Evolutionary conservation across 2,329 filamentous ascomycete genomes (phyloP).

Genomic region (Rugonectria rugulosa): DNA sequence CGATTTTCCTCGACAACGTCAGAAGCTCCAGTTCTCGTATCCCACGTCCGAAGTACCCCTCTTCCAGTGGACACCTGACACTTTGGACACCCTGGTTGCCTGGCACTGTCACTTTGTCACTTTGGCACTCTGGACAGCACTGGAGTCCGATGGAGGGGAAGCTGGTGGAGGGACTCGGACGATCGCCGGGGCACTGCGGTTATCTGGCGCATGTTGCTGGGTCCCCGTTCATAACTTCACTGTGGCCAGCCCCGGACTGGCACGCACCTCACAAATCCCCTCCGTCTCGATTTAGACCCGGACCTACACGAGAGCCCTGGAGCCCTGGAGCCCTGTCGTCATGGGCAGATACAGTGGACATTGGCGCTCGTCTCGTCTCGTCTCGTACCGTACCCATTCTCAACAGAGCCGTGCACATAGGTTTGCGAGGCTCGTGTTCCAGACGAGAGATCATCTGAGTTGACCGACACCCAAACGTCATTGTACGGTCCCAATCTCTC

Average conservation of each 20-base stretch:
- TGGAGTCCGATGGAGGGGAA: background rate
- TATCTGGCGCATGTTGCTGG: constrained; percentile 15
- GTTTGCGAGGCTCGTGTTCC: constrained; percentile 15
- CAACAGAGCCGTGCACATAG: background rate
- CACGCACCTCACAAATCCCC: background rate
- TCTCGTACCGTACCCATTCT: background rate
- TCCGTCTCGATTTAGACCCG: background rate
- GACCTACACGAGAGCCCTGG: background rate
- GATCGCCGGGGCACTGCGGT: constrained; percentile 15
- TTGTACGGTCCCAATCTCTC: constrained; percentile 7
- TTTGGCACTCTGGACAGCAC: background rate
- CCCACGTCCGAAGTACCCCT: constrained; percentile 11
- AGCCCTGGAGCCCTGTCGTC: background rate
- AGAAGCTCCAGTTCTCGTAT: constrained; percentile 16
- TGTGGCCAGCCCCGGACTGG: background rate
- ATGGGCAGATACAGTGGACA: background rate
- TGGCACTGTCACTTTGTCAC: too few species aligned
- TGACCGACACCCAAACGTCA: constrained; percentile 4
- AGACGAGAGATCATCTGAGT: constrained; percentile 12
- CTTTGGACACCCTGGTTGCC: constrained; percentile 7
- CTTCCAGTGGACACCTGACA: constrained; percentile 8
- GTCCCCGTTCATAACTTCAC: background rate
- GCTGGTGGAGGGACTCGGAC: constrained; percentile 7
- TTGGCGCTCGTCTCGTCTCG: constrained; percentile 4
- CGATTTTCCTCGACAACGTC: constrained; percentile 2